A percentile compares a stretch with the other conserved stretches of the same genome.
phyloP scores from a whole-genome alignment of 2,329 filamentous ascomycete genomes.

The Stemphylium lycopersici region DNA sequence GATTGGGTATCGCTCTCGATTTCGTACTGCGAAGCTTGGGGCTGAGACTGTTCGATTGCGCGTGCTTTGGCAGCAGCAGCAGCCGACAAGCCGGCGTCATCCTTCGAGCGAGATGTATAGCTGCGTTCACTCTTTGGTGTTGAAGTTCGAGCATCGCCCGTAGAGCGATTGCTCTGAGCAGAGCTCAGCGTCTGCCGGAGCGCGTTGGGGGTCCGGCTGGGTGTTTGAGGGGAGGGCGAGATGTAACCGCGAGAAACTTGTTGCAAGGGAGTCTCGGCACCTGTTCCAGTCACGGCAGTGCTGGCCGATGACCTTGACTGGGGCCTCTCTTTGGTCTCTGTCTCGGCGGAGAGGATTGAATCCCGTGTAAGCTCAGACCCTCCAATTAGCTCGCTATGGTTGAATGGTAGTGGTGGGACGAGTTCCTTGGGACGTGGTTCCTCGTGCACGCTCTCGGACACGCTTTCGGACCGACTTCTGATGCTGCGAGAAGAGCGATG shows the following conservation, averaged over 20 bases:
- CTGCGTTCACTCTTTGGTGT: constrained; percentile 55
- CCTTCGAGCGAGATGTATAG: constrained; percentile 45
- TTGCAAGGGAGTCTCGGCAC: constrained; percentile 59
- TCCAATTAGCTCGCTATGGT: constrained; percentile 79
- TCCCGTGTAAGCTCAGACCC: constrained; percentile 86
- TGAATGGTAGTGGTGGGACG: constrained; percentile 79
- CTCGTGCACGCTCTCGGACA: constrained; percentile 60
- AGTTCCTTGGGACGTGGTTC: constrained; percentile 56
- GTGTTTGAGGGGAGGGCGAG: constrained; percentile 67
- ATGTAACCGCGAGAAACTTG: constrained; percentile 67
- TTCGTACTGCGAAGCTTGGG: constrained; percentile 47
- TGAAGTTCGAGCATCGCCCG: constrained; percentile 57
- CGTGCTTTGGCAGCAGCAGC: constrained; percentile 49
- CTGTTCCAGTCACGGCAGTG: constrained; percentile 50
- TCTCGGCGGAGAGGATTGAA: constrained; percentile 83
- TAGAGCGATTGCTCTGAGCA: constrained; percentile 66
- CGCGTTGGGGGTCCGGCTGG: constrained; percentile 65
- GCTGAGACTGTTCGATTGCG: constrained; percentile 41
- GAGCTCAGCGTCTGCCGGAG: constrained; percentile 67
- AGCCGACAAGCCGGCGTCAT: constrained; percentile 33
- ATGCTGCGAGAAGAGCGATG: constrained; percentile 58
- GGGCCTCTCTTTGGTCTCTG: constrained; percentile 65
- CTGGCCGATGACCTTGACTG: constrained; percentile 63
- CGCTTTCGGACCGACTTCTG: constrained; percentile 58
- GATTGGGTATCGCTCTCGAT: constrained; percentile 40